Percentiles rank a stretch among this genome's conserved stretches.
Evolutionary conservation across 805 yeast genomes (phyloP).

Genomic region (Candida sphagnicola): DNA sequence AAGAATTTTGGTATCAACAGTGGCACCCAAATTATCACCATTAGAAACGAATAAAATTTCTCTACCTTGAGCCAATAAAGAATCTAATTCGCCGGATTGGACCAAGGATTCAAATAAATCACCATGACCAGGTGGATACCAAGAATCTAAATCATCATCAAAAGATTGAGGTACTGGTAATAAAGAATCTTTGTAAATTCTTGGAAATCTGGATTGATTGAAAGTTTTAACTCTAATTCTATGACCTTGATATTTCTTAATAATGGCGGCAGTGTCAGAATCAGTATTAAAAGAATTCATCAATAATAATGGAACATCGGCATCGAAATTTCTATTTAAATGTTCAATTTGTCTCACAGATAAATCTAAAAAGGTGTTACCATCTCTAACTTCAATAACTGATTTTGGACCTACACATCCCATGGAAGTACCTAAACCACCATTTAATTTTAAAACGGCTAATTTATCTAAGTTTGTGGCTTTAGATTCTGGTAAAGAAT

Average conservation of each 20-base stretch:
- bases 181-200: conserved; percentile 92
- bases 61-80: conserved; percentile 86
- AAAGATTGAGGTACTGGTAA: conserved; percentile 84
- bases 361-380: conserved; percentile 93
- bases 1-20: conserved; percentile 87
- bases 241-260: conserved; percentile 95
- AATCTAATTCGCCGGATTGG: conserved; percentile 88
- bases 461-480: conserved; percentile 64
- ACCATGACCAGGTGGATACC: conserved; percentile 99
- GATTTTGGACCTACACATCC: conserved; percentile 99
- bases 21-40: conserved; percentile 98
- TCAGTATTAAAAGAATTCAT: conserved; percentile 99
- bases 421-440: conserved; percentile 99
- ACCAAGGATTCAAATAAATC: conserved; percentile 90
- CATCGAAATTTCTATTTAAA: conserved; percentile 82
- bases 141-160: conserved; percentile 73
- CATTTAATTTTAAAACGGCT: conserved; percentile 94
- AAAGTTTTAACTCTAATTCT: conserved; percentile 92
- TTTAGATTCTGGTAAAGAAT: conserved; percentile 36
- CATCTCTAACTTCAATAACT: conserved; percentile 97
- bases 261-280: conserved; percentile 88
- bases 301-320: conserved; percentile 92
- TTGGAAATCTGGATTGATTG: conserved; percentile 97
- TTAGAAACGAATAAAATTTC: conserved; percentile 93
- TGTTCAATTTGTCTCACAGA: conserved; percentile 96